Conservation (phyloP, 2,329 filamentous ascomycete genomes). For the Mycocentrospora acerina region DNA sequence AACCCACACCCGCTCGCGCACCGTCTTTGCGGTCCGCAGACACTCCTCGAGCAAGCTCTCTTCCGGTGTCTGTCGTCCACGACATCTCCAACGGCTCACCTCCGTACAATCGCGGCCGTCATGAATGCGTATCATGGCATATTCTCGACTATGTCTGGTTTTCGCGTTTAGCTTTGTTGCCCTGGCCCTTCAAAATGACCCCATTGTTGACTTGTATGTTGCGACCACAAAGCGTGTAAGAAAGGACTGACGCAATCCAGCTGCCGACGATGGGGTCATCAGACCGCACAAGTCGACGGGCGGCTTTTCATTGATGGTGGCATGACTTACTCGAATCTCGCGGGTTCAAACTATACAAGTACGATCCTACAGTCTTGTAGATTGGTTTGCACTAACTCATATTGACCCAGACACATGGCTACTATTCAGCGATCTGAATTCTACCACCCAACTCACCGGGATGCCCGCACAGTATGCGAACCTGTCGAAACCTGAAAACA, state of each 20-base stretch:
- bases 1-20: slow-evolving; percentile 17
- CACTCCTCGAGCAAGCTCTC: slow-evolving; percentile 8
- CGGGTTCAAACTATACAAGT: slow-evolving; percentile 55
- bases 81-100: slow-evolving; percentile 17
- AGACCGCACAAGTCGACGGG: slow-evolving; percentile 61
- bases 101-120: slow-evolving; percentile 17
- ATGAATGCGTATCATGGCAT: slow-evolving; percentile 37
- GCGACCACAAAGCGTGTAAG: neutral
- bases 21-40: slow-evolving; percentile 5
- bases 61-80: slow-evolving; percentile 11
- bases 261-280: slow-evolving; percentile 55
- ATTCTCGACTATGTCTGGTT: slow-evolving; percentile 27
- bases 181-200: slow-evolving; percentile 45
- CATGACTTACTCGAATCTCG: slow-evolving; percentile 56
- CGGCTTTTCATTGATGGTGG: slow-evolving; percentile 66
- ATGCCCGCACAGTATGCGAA: slow-evolving; percentile 59
- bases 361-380: neutral
- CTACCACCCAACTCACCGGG: slow-evolving; percentile 36
- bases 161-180: slow-evolving; percentile 29
- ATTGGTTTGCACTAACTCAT: neutral
- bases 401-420: slow-evolving; percentile 52
- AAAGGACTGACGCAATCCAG: slow-evolving; percentile 4
- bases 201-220: slow-evolving; percentile 51
- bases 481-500: slow-evolving; percentile 58
- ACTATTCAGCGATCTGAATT: slow-evolving; percentile 59